phyloP scores from a whole-genome alignment of 805 yeast genomes.

The Candida pseudoglaebosa region DNA sequence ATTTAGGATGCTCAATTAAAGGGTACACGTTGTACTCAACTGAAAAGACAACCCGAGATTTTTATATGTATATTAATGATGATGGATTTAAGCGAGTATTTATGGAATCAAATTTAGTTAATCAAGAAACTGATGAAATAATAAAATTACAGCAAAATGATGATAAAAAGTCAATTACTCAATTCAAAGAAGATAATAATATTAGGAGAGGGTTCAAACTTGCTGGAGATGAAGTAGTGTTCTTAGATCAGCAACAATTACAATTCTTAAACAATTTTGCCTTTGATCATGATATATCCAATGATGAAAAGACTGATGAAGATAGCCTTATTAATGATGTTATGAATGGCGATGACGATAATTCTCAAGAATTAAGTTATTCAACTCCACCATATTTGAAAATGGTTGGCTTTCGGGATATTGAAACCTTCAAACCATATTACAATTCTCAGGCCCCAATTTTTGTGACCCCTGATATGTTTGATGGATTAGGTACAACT shows the following conservation, averaged over 20 bases:
- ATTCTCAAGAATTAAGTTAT: constrained; percentile 13
- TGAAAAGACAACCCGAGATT: constrained; percentile 41
- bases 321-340: constrained; percentile 14
- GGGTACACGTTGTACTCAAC: constrained; percentile 66
- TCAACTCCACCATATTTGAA: constrained; percentile 49
- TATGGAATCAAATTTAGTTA: constrained; percentile 36
- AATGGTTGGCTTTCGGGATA: constrained; percentile 62
- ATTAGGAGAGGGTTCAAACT: constrained; percentile 28
- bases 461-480: constrained; percentile 65
- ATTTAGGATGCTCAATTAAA: constrained; percentile 57
- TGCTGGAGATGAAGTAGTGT: constrained; percentile 21
- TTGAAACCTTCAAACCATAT: constrained; percentile 42
- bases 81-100: constrained; percentile 45
- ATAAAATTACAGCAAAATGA: constrained; percentile 36
- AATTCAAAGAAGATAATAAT: constrained; percentile 32
- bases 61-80: constrained; percentile 12
- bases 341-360: constrained; percentile 13
- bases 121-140: constrained; percentile 42
- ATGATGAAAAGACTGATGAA: constrained; percentile 4
- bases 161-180: constrained; percentile 29
- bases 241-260: constrained; percentile 21
- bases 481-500: constrained; percentile 29
- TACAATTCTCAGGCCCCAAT: constrained; percentile 52
- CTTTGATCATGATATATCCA: constrained; percentile 29
- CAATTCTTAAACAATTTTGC: constrained; percentile 27